Base-by-base conservation (phyloP, 352 stramenopile species). In the Globisporangium acanthophoron region DNA sequence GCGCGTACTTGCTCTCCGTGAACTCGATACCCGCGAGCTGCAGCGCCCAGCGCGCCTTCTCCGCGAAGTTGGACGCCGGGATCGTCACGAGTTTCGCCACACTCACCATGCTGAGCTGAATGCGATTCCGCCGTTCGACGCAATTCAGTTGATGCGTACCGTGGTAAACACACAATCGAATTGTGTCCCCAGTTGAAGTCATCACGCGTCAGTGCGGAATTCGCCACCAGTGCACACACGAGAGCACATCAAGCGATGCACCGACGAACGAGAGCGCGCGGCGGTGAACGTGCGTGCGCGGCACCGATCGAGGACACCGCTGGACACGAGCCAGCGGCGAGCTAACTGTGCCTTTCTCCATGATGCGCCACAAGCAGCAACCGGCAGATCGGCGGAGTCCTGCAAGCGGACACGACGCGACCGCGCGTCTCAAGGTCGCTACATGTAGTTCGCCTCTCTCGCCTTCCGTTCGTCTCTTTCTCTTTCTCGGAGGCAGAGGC, bases 41-140 rank as follows among this genome's bases (percentile, higher is more conserved):
- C 33, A 88, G 50, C 21, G 73, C 73, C 78, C 73, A 85, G 6
- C 78, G 71, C 37, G 74, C 71, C 59, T 88, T 88, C 61, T 85
- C 77, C 20, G 75, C 74, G 50, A 76, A 88, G 65, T 79, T 88
- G 46, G 73, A 85, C 20, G 66, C 66, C 2, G 74, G 73, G 47
- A 87, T 84, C 27, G 74, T 71, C 54, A 87, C 74, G 41, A 87
- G 58, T 16, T 57, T 59, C 6, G 65, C 60, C 7, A 56, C 24
- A 1, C 18, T 4, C 21, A 13, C 12, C 31, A 21, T 54, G 16
- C 5, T 44, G 33, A 35, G 8, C 31, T 35, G 31, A 2, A 35
- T 35, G 31, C 33, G 33, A 39, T 39, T 39, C 33, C 33, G 33
- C 33, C 33, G 33, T 39, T 39, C 1, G 33, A 39, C 5, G 0